Base-by-base conservation (phyloP, 108 stramenopile genomes). In the Skeletonema potamos region DNA sequence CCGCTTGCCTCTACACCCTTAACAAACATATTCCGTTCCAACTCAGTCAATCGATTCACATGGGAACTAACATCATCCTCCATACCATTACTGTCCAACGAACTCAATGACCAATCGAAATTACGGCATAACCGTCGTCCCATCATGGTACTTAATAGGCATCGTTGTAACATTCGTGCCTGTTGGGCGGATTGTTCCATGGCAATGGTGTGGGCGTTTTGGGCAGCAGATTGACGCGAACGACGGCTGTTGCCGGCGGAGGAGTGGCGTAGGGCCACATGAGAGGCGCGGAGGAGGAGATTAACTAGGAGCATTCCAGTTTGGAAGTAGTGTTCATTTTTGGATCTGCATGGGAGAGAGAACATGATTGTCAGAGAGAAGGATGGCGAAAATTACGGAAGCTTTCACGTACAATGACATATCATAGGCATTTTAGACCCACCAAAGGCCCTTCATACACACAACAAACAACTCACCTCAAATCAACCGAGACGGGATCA, bases 271-370 rank as follows among this genome's bases (percentile, higher is more conserved):
- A 74, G 65, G 83, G 71, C 63, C 73, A 81, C 58, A 70, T 67
- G 43, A 57, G 72, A 68, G 29, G 67, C 46, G 30, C 66, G 59
- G 46, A 76, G 76, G 65, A 87, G 81, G 62, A 87, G 76, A 54
- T 85, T 73, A 27, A 84, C 73, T 29, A 90, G 66, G 39, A 76
- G 56, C 2, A 57, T 70, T 15, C 89, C 89, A 2, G 87, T 55
- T 41, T 81, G 46, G 64, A 86, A 90, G 76, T 77, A 90, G 54
- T 87, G 70, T 58, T 85, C 86, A 60, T 82, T 91, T 56, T 85
- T 79, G 73, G 72, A 81, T 70, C 89, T 90, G 79, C 9, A n/a
- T 17, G 8, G 36, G 33, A 29, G 26, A 12, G n/a, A 32, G n/a
- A n/a, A n/a, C n/a, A n/a, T n/a, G n/a, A n/a, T n/a, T n/a, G n/a